phyloP scores from a whole-genome alignment of 2,329 filamentous ascomycete genomes.

The Moelleriella libera region DNA sequence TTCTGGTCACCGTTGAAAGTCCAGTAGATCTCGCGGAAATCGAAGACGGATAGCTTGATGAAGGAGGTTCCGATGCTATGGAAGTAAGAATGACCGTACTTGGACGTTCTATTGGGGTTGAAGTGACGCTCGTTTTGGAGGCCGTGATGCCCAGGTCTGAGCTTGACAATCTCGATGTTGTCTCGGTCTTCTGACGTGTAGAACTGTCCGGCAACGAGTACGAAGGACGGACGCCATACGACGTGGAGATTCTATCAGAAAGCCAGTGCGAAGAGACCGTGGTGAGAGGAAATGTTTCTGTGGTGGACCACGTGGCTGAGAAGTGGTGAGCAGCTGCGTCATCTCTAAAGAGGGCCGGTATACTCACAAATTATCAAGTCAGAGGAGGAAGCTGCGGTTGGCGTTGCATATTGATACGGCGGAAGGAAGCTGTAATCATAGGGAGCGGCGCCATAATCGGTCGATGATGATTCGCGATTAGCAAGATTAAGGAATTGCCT shows the following conservation, averaged over 20 bases:
- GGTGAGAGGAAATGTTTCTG: too few relatives aligned
- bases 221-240: too few relatives aligned
- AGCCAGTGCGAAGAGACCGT: too few relatives aligned
- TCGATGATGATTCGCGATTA: slow-evolving; percentile 3
- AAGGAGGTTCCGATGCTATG: background rate
- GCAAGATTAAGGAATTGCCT: background rate
- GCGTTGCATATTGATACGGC: slow-evolving; percentile 8
- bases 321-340: too few relatives aligned
- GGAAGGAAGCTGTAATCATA: slow-evolving; percentile 7
- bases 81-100: background rate
- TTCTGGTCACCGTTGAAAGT: too few relatives aligned
- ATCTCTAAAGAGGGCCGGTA: background rate
- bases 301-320: too few relatives aligned
- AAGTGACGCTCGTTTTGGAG: background rate
- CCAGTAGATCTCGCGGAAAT: too few relatives aligned
- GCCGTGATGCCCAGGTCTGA: slow-evolving; percentile 5
- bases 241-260: too few relatives aligned
- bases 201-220: too few relatives aligned
- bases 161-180: slow-evolving; percentile 1
- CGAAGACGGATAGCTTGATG: too few relatives aligned
- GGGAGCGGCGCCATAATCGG: slow-evolving; percentile 7
- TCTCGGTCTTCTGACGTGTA: too few relatives aligned
- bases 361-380: slow-evolving; percentile 5
- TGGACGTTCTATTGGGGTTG: background rate
- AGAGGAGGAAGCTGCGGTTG: background rate